Evolutionary conservation across 192 early-diverging fungal genomes (phyloP).

Genomic region (Coemansia aciculifera): DNA sequence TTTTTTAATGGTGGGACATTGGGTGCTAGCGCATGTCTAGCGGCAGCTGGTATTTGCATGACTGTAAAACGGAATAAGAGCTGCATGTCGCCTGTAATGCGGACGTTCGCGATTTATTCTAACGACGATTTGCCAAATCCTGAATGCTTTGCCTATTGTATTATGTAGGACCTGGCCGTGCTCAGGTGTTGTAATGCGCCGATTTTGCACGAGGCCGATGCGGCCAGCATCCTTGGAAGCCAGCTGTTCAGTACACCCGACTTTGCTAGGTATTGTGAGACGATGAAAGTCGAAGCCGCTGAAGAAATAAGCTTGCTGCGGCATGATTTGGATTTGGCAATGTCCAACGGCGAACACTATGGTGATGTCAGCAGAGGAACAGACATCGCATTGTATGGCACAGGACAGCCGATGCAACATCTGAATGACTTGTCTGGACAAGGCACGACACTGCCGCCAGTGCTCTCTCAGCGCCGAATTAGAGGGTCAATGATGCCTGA

Average conservation of each 20-base stretch:
- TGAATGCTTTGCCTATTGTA: slow-evolving; percentile 1
- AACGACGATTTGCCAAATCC: not conserved
- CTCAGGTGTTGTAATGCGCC: slow-evolving; percentile 42
- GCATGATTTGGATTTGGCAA: slow-evolving; percentile 32
- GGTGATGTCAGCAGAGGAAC: not conserved
- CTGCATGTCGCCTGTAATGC: not conserved
- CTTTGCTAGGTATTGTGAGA: slow-evolving; percentile 39
- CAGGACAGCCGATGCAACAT: not conserved
- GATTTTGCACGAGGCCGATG: slow-evolving; percentile 20
- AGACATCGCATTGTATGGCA: not conserved
- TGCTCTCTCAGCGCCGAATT: not conserved
- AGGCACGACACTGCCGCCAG: slow-evolving; percentile 12
- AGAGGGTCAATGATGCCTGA: slow-evolving; percentile 16
- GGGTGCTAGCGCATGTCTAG: slow-evolving; percentile 4
- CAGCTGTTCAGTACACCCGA: slow-evolving; percentile 43
- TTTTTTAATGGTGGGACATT: not conserved
- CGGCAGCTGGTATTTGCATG: not conserved
- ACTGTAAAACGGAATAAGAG: not conserved
- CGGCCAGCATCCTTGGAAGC: slow-evolving; percentile 29
- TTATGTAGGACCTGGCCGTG: slow-evolving; percentile 46
- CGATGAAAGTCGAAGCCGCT: slow-evolving; percentile 36
- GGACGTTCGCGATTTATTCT: slow-evolving; percentile 2
- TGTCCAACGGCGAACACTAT: slow-evolving; percentile 15
- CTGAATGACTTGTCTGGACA: not conserved
- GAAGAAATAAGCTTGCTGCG: slow-evolving; percentile 39